These are phyloP conservation scores for Holtermanniella nyarrowii DNA, from an alignment of 768 basidiomycete genomes.

Conservation along the genomic window DNA sequence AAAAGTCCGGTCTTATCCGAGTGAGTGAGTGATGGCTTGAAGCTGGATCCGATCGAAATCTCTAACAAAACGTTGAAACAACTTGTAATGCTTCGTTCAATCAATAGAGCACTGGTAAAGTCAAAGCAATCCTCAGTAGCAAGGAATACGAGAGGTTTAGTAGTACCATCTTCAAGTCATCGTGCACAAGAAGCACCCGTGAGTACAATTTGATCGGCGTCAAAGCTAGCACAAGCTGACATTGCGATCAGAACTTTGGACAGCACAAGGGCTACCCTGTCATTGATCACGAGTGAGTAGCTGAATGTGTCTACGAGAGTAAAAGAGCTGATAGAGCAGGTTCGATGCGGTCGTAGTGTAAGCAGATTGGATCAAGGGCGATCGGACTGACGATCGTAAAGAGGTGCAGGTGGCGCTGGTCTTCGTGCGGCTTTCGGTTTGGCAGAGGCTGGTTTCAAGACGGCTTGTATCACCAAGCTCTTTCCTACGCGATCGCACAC, in stretches of 20 bases:
- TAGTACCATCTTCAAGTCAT: slow-evolving; percentile 13
- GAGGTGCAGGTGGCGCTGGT: slow-evolving; percentile 96
- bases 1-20: no score
- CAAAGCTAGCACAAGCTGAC: neutral
- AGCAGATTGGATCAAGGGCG: slow-evolving; percentile 40
- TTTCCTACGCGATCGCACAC: slow-evolving; percentile 99
- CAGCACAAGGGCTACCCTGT: slow-evolving; percentile 59
- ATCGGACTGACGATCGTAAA: slow-evolving; percentile 37
- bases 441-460: slow-evolving; percentile 96
- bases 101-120: no score
- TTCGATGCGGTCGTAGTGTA: slow-evolving; percentile 98
- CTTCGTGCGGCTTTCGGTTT: slow-evolving; percentile 96
- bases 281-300: slow-evolving; percentile 72
- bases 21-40: no score
- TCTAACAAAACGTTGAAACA: no score
- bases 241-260: slow-evolving; percentile 30
- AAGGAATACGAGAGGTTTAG: neutral
- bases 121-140: no score
- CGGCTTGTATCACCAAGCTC: slow-evolving; percentile 96
- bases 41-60: no score
- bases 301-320: neutral
- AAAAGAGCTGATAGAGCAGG: slow-evolving; percentile 9
- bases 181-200: slow-evolving; percentile 36
- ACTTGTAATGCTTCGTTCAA: no score
- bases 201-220: slow-evolving; percentile 5